Base-by-base conservation (phyloP, 2,329 filamentous ascomycete species). In the Cordyceps militaris region DNA sequence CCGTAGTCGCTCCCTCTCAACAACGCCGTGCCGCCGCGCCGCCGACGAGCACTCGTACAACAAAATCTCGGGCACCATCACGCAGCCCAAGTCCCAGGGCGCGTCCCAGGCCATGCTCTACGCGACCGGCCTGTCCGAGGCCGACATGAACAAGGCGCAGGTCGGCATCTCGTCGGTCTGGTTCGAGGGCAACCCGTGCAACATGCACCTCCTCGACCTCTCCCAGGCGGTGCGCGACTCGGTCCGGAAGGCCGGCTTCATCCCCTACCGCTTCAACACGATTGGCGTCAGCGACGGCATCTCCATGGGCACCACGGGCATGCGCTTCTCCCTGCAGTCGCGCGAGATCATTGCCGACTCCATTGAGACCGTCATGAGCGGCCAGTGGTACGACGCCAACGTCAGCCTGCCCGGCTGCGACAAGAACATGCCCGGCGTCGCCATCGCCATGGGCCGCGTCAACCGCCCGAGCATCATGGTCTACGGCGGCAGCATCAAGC, bases 51-150 rank as follows among this genome's bases (percentile, higher is more conserved):
- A n/a, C 36, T 73, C 79, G 66, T 83, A 96, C 72, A 99, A 99
- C 81, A 90, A 84, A 72, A 79, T 93, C 70, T 97, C 92, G 61
- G 78, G 84, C 61, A 73, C 79, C 70, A 93, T 99, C 77, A 99
- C 94, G 26, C 92, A 97, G 76, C 93, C 92, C 70, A 97, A 97
- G 78, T 94, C 93, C 34, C 94, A 99, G 78, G 94, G 94, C 65
- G 94, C 95, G 57, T 97, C 94, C 43, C 94, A 99, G 78, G 94
- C 95, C 63, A 99, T 99, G 95, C 81, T 99, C 58, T 99, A 96
- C 79, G 94, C 90, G 64, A 97, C 93, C 1, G 95, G 95, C 56
- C 79, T 99, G 67, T 84, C 77, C 43, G 89, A 96, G 69, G 81
- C 82, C 58, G 92, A 96, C 73, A 89, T 97, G 86, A 87, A 88